phyloP scores from a whole-genome alignment of 1,139 yeast species.

The Saccharomyces uvarum region DNA sequence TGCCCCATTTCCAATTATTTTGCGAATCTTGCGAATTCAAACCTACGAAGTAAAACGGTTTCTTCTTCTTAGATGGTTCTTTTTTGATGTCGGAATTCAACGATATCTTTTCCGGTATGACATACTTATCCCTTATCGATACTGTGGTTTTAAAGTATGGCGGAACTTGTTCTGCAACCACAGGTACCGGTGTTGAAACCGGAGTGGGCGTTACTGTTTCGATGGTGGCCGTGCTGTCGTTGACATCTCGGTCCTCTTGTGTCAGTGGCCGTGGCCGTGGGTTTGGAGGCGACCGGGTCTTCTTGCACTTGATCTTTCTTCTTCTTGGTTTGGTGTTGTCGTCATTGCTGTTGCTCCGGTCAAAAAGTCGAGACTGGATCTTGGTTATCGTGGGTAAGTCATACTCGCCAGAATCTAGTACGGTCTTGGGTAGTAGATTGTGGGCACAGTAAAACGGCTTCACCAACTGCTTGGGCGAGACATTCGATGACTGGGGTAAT shows the following conservation, averaged over 20 bases:
- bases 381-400: constrained; percentile 23
- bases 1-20: constrained; percentile 12
- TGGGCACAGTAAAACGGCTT: constrained; percentile 7
- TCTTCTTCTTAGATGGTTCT: neutral
- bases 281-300: neutral
- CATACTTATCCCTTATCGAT: neutral
- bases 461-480: neutral
- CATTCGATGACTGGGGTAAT: neutral
- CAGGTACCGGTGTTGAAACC: neutral
- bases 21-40: neutral
- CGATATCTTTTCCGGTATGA: neutral
- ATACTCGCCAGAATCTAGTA: constrained; percentile 21
- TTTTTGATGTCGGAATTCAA: neutral
- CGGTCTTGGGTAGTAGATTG: constrained; percentile 23
- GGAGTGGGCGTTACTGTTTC: neutral
- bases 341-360: constrained; percentile 23
- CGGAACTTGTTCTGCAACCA: neutral
- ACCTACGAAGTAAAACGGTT: neutral
- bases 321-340: constrained; percentile 24
- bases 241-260: constrained; percentile 6
- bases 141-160: neutral
- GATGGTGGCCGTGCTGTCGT: neutral
- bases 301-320: constrained; percentile 20
- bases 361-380: constrained; percentile 28
- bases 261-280: neutral